Conservation (phyloP, 1,139 yeast genomes). For the Scheffersomyces titani region DNA sequence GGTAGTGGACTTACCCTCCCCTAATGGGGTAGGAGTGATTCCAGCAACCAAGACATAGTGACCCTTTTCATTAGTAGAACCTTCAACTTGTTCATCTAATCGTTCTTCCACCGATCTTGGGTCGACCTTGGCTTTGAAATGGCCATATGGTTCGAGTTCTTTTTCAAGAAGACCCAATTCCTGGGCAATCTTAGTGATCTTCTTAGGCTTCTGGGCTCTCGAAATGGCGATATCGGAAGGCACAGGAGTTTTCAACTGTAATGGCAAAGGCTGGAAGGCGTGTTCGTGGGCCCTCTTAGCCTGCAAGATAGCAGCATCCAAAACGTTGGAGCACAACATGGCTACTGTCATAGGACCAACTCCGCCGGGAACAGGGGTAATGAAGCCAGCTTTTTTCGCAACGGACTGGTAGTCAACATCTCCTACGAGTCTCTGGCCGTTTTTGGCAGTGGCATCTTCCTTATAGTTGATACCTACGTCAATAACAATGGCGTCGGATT, state of each 20-base stretch:
- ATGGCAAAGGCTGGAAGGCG: conserved; percentile 48
- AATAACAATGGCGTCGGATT: conserved; percentile 66
- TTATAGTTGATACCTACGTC: conserved; percentile 82
- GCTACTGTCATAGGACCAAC: conserved; percentile 92
- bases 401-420: conserved; percentile 72
- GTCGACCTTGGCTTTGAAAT: conserved; percentile 72
- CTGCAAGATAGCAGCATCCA: conserved; percentile 61
- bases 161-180: conserved; percentile 63
- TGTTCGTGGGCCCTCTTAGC: conserved; percentile 50
- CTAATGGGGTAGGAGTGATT: conserved; percentile 80
- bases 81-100: conserved; percentile 55
- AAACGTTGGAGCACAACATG: conserved; percentile 71
- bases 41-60: conserved; percentile 76
- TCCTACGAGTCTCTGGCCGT: conserved; percentile 71
- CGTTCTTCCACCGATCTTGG: conserved; percentile 56
- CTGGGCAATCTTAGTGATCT: conserved; percentile 59
- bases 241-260: conserved; percentile 56
- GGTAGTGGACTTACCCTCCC: conserved; percentile 82
- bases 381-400: conserved; percentile 54
- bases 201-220: conserved; percentile 70
- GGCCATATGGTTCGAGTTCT: conserved; percentile 74
- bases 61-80: conserved; percentile 47
- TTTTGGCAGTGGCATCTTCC: conserved; percentile 59
- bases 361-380: conserved; percentile 88
- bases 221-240: conserved; percentile 80